phyloP scores from a whole-genome alignment of 176 grass and related monocot genomes.

The maize (Zea mays) region Zm-B73-REFERENCE-NAM-5.0 NC_050096.1:160876001-160876500 shows the following conservation, averaged over 20 bases:
- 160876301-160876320: not conserved
- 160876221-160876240: slow-evolving; percentile 58
- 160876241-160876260: slow-evolving; percentile 48
- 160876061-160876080: slow-evolving; percentile 16
- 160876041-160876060: slow-evolving; percentile 34
- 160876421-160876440: slow-evolving; percentile 12
- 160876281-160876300: slow-evolving; percentile 1
- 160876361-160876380: not conserved
- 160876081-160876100: slow-evolving; percentile 86
- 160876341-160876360: not conserved
- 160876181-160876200: slow-evolving; percentile 44
- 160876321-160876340: not conserved
- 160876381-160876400: slow-evolving; percentile 12
- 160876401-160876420: slow-evolving; percentile 26
- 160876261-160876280: not conserved
- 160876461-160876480: slow-evolving; percentile 20
- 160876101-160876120: slow-evolving; percentile 53
- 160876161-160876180: slow-evolving; percentile 41
- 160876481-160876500: slow-evolving; percentile 23
- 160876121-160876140: slow-evolving; percentile 60
- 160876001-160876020: slow-evolving; percentile 17
- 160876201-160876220: slow-evolving; percentile 50
- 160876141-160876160: slow-evolving; percentile 43
- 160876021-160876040: not conserved
- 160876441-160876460: slow-evolving; percentile 17